Evolutionary conservation across 768 basidiomycete species (phyloP), one percentile per base, ranked within the genome.

Genomic region (Hypsizygus marmoreus): DNA sequence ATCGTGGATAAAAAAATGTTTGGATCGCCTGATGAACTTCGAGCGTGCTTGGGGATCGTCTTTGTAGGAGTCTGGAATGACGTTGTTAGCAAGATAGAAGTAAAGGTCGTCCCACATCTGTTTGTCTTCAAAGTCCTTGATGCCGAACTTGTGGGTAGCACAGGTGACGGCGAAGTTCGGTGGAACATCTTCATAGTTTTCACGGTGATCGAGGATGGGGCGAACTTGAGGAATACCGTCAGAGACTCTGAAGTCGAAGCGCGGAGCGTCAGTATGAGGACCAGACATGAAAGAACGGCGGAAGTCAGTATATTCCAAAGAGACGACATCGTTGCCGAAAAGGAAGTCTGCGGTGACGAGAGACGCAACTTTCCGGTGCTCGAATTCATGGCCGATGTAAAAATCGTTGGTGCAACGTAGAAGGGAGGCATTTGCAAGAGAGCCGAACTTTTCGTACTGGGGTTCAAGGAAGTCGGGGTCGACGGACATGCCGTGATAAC

Each of bases 31-130:
- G 25, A 40, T 25, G 24, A 40, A 40, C 39, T 4, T 23, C 12
- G 16, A 14, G 3, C 39, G 39, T 11, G 26, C 22, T 14, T 40
- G 14, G 5, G 22, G 24, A 8, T 9, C n/a, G 16, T 8, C 22
- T n/a, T n/a, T n/a, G 19, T 19, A 37, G 9, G 9, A 11, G 4
- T 25, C 14, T 4, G 42, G 42, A n/a, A 43, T 9, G 4, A 14
- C 17, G 13, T 23, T 32, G 26, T 43, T 19, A 19, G 33, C 19
- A 16, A 43, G 42, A 32, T 59, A 68, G 1, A 30, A n/a, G 2
- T 31, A 45, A 1, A 67, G 48, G 9, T 61, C 54, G 1, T 24
- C 20, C 51, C 61, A 56, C 1, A 48, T 17, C 8, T 51, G 37
- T 0, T 40, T 30, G 1, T 22, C 23, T n/a, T 57, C 59, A 0